Base-by-base conservation (phyloP, 176 grass and related monocot species). In the Cenchrus americanus region DNA sequence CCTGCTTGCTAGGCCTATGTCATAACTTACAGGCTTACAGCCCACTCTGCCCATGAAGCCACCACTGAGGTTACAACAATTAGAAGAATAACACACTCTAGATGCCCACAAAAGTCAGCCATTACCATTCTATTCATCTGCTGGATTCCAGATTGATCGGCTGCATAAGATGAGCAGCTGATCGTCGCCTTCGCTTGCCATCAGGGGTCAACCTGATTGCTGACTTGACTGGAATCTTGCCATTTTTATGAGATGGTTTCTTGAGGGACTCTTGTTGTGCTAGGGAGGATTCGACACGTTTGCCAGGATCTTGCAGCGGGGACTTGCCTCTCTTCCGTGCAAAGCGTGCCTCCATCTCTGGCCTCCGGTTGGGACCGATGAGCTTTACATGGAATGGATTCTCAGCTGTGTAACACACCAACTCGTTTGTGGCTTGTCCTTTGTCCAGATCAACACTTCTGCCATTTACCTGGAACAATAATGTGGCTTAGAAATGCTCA, bases 371-470 rank as follows among this genome's bases (percentile, higher is more conserved):
- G 34, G 89, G 62, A 42, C 77, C 73, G 44, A 94, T 76, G 11
- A 96, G 65, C 66, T 68, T 87, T 60, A 96, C 83, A 44, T 92
- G 87, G 77, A 99, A 99, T 37, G 93, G 86, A 74, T 96, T 94
- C 2, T 12, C 62, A n/a, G 73, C 85, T 61, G 96, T 99, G 63
- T 99, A 88, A 49, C 96, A 99, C 32, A 96, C 78, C 65, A 96
- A 40, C 70, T 90, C 93, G 63, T 88, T 82, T 2, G 60, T 77
- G 64, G 51, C 26, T 52, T 83, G 72, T 50, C 77, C 83, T 83
- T 85, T 96, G 80, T 96, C 86, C 58, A 99, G 87, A 87, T 92
- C 89, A 82, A 92, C 91, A 74, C 91, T 94, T 73, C 91, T 83
- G 58, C 86, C 81, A 4, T 99, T 99, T 76, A 96, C 96, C 96